phyloP scores from a whole-genome alignment of 768 basidiomycete species.

The Nidularia sp. region DNA sequence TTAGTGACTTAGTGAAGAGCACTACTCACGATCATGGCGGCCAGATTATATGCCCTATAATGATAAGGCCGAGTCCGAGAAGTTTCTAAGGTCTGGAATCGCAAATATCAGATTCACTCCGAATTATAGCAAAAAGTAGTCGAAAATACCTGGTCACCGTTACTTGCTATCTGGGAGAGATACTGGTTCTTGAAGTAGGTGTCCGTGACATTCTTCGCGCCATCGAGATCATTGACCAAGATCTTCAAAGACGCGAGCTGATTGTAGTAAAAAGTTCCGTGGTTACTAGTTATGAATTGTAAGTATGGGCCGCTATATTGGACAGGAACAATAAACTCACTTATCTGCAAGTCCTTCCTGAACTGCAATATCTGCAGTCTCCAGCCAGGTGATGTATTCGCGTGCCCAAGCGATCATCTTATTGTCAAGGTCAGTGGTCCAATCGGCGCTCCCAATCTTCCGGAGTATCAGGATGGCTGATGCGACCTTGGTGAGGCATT shows the following conservation, averaged over 20 bases:
- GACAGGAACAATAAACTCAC: slow-evolving; percentile 25
- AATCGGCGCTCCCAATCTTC: slow-evolving; percentile 41
- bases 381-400: slow-evolving; percentile 53
- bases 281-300: slow-evolving; percentile 41
- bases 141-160: slow-evolving; percentile 50
- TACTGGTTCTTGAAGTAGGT: slow-evolving; percentile 50
- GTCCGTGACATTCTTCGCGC: slow-evolving; percentile 41
- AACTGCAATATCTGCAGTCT: slow-evolving; percentile 41
- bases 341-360: slow-evolving; percentile 43
- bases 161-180: slow-evolving; percentile 46
- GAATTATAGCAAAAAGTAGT: background rate
- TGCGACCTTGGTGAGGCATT: slow-evolving; percentile 52
- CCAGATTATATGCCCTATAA: slow-evolving; percentile 65
- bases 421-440: slow-evolving; percentile 49
- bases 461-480: slow-evolving; percentile 52
- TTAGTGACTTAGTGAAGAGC: background rate
- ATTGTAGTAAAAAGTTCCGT: slow-evolving; percentile 60
- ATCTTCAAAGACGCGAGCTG: slow-evolving; percentile 57
- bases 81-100: slow-evolving; percentile 51
- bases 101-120: background rate
- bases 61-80: slow-evolving; percentile 61
- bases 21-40: slow-evolving; percentile 56
- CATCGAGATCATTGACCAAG: slow-evolving; percentile 43
- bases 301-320: background rate
- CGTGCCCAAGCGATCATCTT: slow-evolving; percentile 47